Evolutionary conservation across 1,139 yeast species (phyloP).

Genomic region (Candida pseudocylindracea): DNA sequence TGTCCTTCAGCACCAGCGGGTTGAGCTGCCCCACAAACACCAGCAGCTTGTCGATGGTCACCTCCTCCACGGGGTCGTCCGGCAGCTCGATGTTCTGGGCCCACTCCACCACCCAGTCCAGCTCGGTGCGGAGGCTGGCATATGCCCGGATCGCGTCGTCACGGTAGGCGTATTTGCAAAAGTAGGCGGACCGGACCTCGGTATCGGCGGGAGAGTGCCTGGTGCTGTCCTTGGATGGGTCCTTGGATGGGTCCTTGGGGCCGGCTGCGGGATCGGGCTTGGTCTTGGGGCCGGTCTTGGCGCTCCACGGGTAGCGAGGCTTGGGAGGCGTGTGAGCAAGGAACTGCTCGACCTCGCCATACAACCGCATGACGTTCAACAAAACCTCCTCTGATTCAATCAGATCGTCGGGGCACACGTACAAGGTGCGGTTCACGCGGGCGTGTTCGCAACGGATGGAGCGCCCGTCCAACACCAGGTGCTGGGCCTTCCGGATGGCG

Average conservation of each 20-base stretch:
- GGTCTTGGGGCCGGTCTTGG: too few species aligned
- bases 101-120: slow-evolving; percentile 50
- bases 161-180: slow-evolving; percentile 59
- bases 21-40: slow-evolving; percentile 60
- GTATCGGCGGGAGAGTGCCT: background rate
- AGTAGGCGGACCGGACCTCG: slow-evolving; percentile 25
- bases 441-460: slow-evolving; percentile 77
- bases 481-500: slow-evolving; percentile 54
- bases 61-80: slow-evolving; percentile 3
- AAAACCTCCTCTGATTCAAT: slow-evolving; percentile 11
- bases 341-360: slow-evolving; percentile 58
- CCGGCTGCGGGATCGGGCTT: too few species aligned
- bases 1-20: slow-evolving; percentile 28
- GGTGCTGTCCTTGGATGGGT: slow-evolving; percentile 8
- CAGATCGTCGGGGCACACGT: slow-evolving; percentile 14
- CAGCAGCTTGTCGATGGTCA: slow-evolving; percentile 38
- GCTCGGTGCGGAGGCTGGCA: slow-evolving; percentile 36
- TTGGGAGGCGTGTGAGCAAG: slow-evolving; percentile 9
- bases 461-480: slow-evolving; percentile 48
- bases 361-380: slow-evolving; percentile 16
- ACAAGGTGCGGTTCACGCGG: slow-evolving; percentile 70
- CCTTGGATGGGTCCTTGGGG: too few species aligned
- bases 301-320: slow-evolving; percentile 3
- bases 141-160: slow-evolving; percentile 84
- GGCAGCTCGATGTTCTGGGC: slow-evolving; percentile 45